Base-by-base conservation (phyloP, 2,329 filamentous ascomycete genomes). In the Botrytis squamosa region DNA sequence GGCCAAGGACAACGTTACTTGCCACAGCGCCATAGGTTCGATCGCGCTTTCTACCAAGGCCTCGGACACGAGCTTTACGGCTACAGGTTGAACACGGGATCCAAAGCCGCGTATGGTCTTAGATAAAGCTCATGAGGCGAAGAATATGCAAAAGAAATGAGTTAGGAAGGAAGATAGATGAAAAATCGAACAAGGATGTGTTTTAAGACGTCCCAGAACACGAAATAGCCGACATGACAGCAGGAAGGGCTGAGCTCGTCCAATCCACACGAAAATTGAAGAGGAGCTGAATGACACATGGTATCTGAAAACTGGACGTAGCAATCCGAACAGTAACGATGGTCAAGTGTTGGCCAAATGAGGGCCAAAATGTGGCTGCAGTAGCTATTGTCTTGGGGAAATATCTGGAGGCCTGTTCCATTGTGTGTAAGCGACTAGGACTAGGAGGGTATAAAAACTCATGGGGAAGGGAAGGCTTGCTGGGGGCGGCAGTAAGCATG, bases 1-100 rank as follows among this genome's bases (percentile, higher is more conserved):
- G 9, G 42, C 38, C 70, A 65, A 72, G 63, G 38, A 40, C 46
- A 72, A 72, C 60, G 70, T 72, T 67, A 72, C 70, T 55, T 67
- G 70, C 38, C 42, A 63, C 33, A 68, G 16, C 12, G 10, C 36
- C 46, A 68, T 68, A 57, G 10, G 55, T 38, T 70, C 68, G 25
- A 44, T 18, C 55, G 29, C 29, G 20, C 55, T 55, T 55, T 72
- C 29, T 40, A 60, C 71, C 22, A 60, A 40, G 52, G 59, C 8
- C 6, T 72, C 63, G 46, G 10, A 38, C 40, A 68, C n/a, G 63
- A n/a, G n/a, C 65, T 49, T 22, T 38, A 33, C 36, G 22, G 33
- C 29, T 38, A 40, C 36, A 29, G 25, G 40, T 38, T 59, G 40
- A 59, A 72, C 29, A 60, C 71, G 71, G 71, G 40, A 68, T 60